phyloP scores from a whole-genome alignment of 208 protist genomes.

The Naegleria lovaniensis region DNA sequence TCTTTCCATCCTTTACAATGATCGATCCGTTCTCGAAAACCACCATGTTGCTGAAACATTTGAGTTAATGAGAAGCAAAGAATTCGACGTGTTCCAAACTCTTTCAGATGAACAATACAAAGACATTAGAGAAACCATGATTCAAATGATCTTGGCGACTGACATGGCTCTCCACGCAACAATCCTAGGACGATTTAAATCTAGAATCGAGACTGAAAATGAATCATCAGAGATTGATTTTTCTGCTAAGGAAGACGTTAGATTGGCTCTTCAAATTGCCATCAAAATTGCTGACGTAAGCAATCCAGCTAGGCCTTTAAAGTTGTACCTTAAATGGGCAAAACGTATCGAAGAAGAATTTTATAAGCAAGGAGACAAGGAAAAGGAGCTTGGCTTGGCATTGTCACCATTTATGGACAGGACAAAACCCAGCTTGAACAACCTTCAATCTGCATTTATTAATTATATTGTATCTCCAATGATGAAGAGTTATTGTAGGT shows the following conservation, averaged over 20 bases:
- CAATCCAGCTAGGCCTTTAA: constrained; percentile 73
- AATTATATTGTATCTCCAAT: constrained; percentile 80
- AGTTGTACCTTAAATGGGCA: constrained; percentile 80
- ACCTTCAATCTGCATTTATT: constrained; percentile 80
- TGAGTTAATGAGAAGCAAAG: constrained; percentile 72
- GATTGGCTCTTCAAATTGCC: constrained; percentile 71
- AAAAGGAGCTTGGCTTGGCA: constrained; percentile 64
- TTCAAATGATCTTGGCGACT: constrained; percentile 85
- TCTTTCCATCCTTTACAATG: constrained; percentile 84
- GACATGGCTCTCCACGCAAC: constrained; percentile 82
- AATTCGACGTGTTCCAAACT: constrained; percentile 66
- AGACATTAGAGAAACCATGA: constrained; percentile 72
- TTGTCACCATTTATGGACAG: constrained; percentile 87
- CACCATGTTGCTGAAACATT: constrained; percentile 79
- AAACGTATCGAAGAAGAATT: constrained; percentile 81
- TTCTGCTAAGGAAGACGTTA: constrained; percentile 65
- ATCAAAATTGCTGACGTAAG: constrained; percentile 89
- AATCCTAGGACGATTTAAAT: constrained; percentile 62
- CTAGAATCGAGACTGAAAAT: constrained; percentile 52
- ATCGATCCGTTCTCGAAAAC: constrained; percentile 88
- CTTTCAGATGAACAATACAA: constrained; percentile 66
- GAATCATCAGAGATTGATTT: constrained; percentile 43
- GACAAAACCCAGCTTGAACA: constrained; percentile 59
- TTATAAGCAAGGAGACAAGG: constrained; percentile 81
- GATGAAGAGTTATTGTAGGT: constrained; percentile 68